phyloP scores from a whole-genome alignment of 176 grass and related monocot genomes.

The Secale cereale region DNA sequence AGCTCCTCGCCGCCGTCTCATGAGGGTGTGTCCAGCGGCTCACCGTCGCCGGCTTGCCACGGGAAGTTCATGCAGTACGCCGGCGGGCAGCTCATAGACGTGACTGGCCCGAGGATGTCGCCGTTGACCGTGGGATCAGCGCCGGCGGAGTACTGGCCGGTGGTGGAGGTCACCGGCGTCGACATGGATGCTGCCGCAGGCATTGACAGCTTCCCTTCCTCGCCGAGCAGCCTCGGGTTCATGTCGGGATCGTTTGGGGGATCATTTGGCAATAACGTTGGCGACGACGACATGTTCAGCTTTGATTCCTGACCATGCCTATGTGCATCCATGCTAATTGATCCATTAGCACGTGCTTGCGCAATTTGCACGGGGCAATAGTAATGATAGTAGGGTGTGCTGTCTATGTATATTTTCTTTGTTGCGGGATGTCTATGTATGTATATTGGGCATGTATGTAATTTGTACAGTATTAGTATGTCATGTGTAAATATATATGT shows the following conservation, averaged over 20 bases:
- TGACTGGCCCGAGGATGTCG: background rate
- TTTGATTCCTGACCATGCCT: constrained; percentile 20
- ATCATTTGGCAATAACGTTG: constrained; percentile 7
- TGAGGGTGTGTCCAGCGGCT: constrained; percentile 4
- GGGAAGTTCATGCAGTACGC: background rate
- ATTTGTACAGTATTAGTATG: background rate
- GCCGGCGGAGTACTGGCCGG: constrained; percentile 3
- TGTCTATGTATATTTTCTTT: too few relatives aligned
- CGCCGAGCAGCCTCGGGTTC: constrained; percentile 39
- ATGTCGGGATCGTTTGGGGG: constrained; percentile 13
- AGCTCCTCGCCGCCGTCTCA: background rate
- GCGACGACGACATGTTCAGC: constrained; percentile 26
- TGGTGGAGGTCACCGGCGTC: background rate
- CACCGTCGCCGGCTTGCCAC: background rate
- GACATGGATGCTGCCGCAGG: background rate
- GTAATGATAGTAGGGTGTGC: background rate
- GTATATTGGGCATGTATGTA: too few relatives aligned
- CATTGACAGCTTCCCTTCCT: constrained; percentile 41
- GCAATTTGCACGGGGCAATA: background rate
- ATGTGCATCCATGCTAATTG: background rate
- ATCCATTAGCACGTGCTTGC: too few relatives aligned
- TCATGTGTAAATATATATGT: background rate
- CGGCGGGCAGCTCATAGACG: background rate
- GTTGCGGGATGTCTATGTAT: too few relatives aligned
- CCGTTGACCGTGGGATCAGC: constrained; percentile 36